phyloP scores from a whole-genome alignment of 768 basidiomycete genomes.

The Podaxis sp. region DNA sequence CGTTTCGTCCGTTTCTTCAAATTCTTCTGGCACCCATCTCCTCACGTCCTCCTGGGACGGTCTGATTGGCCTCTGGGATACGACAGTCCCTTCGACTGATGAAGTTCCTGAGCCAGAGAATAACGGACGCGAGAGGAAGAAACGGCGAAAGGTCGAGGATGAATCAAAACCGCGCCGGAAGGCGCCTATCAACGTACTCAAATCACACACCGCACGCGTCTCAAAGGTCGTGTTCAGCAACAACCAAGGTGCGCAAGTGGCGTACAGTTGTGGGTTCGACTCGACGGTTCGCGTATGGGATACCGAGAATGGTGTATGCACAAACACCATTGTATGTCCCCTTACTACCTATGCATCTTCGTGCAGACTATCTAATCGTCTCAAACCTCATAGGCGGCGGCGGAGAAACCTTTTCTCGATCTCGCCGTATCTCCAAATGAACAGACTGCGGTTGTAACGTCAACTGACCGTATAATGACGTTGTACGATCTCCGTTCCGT shows the following conservation, averaged over 20 bases:
- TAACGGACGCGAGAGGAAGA: conserved; percentile 40
- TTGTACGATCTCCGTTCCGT: conserved; percentile 60
- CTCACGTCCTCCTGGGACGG: conserved; percentile 88
- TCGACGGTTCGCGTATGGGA: conserved; percentile 91
- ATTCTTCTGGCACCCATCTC: conserved; percentile 52
- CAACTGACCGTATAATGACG: conserved; percentile 71
- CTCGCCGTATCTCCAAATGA: conserved; percentile 44
- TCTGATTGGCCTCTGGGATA: conserved; percentile 80
- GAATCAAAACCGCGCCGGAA: conserved; percentile 46
- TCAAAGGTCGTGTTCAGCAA: conserved; percentile 58
- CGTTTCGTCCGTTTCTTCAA: conserved; percentile 64
- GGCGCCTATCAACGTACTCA: conserved; percentile 68
- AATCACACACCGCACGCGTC: conserved; percentile 80
- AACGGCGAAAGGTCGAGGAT: conserved; percentile 58
- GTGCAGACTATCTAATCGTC: neutral
- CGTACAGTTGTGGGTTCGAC: conserved; percentile 83
- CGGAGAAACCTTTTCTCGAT: conserved; percentile 74
- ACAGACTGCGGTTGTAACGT: conserved; percentile 50
- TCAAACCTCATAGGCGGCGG: conserved; percentile 41
- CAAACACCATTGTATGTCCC: conserved; percentile 58
- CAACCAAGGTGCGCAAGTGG: conserved; percentile 27
- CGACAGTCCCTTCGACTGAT: conserved; percentile 53
- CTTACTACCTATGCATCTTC: neutral
- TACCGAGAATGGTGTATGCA: conserved; percentile 68
- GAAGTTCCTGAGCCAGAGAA: conserved; percentile 48